phyloP scores from a whole-genome alignment of 2,329 filamentous ascomycete species.

The Magnaporthiopsis incrustans region DNA sequence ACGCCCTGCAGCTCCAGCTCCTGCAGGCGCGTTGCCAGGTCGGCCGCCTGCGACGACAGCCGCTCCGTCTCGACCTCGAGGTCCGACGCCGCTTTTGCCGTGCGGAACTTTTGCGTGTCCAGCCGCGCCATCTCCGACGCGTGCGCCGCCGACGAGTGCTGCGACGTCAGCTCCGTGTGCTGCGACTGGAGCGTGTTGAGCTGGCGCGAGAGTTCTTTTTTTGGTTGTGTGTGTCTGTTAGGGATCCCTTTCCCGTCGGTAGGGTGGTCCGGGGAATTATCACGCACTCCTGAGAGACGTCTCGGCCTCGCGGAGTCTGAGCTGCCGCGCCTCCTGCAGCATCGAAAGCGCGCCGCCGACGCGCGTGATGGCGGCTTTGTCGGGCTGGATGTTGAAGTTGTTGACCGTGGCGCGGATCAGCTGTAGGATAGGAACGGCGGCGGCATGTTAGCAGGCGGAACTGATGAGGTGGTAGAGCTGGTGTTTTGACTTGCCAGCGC shows the following conservation, averaged over 20 bases:
- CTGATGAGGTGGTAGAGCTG: background rate
- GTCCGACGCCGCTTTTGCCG: slow-evolving; percentile 84
- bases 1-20: slow-evolving; percentile 83
- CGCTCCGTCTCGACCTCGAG: slow-evolving; percentile 92
- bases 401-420: slow-evolving; percentile 85
- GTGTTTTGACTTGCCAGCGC: slow-evolving; percentile 1
- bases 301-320: slow-evolving; percentile 66
- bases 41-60: slow-evolving; percentile 68
- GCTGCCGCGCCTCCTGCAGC: slow-evolving; percentile 74
- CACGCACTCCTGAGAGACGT: slow-evolving; percentile 50
- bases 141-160: slow-evolving; percentile 72
- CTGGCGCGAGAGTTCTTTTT: slow-evolving; percentile 59
- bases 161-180: slow-evolving; percentile 64
- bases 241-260: no score
- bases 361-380: slow-evolving; percentile 76
- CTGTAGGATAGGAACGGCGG: slow-evolving; percentile 32
- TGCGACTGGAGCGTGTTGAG: slow-evolving; percentile 68
- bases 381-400: slow-evolving; percentile 91
- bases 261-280: slow-evolving; percentile 8
- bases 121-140: slow-evolving; percentile 77
- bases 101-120: slow-evolving; percentile 89
- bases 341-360: slow-evolving; percentile 77
- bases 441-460: background rate
- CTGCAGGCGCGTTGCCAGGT: slow-evolving; percentile 65
- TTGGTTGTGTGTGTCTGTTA: background rate